Conservation (phyloP, 164 flowering plant species). For the Cinnamomum micranthum region DNA sequence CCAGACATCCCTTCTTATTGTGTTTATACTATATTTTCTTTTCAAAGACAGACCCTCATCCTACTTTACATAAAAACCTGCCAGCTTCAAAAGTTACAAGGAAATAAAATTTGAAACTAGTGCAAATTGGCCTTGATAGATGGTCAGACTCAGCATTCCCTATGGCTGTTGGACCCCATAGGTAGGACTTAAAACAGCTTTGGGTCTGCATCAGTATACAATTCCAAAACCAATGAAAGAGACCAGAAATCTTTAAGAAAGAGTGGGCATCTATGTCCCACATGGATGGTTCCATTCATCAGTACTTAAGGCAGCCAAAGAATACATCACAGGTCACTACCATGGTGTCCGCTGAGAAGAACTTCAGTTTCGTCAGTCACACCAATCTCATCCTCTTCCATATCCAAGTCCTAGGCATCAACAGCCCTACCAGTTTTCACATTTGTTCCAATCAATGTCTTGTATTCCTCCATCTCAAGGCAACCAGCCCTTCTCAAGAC, state of each 20-base stretch:
- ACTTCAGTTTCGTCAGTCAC: slow-evolving; percentile 11
- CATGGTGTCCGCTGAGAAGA: slow-evolving; percentile 15
- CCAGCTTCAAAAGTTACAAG: too few relatives aligned
- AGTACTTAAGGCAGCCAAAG: neutral
- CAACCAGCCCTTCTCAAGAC: slow-evolving; percentile 18
- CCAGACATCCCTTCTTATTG: too few relatives aligned
- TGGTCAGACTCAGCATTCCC: neutral
- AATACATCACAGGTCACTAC: slow-evolving; percentile 7
- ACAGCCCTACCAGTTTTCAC: slow-evolving; percentile 4
- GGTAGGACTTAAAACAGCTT: neutral
- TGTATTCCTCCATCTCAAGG: slow-evolving; percentile 15
- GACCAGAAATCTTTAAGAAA: neutral
- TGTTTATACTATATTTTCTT: too few relatives aligned
- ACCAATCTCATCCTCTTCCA: slow-evolving; percentile 9
- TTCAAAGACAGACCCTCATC: too few relatives aligned
- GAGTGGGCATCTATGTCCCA: neutral
- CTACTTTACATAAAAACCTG: too few relatives aligned
- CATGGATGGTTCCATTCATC: neutral
- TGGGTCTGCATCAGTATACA: neutral
- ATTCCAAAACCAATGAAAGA: slow-evolving; percentile 2
- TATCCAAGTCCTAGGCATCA: slow-evolving; percentile 5
- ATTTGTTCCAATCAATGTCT: slow-evolving; percentile 10
- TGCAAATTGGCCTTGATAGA: too few relatives aligned
- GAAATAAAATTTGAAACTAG: too few relatives aligned
- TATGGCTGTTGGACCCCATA: neutral